phyloP scores from a whole-genome alignment of 1,139 yeast species.

The Pichia sp. region DNA sequence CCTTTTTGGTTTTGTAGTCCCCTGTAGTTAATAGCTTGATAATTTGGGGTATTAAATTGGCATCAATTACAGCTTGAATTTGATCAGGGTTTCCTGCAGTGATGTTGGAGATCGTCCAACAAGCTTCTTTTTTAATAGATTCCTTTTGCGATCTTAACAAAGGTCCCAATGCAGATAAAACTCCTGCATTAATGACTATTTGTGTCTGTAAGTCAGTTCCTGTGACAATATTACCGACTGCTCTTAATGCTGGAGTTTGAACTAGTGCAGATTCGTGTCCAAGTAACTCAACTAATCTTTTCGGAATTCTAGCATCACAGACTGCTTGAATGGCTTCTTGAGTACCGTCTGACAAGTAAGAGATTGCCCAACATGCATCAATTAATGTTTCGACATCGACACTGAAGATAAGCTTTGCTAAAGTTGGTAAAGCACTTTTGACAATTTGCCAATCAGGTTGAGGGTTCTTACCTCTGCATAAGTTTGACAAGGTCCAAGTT shows the following conservation, averaged over 20 bases:
- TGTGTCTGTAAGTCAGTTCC: slow-evolving; percentile 96
- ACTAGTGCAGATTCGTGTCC: slow-evolving; percentile 80
- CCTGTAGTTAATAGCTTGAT: slow-evolving; percentile 76
- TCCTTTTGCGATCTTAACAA: slow-evolving; percentile 83
- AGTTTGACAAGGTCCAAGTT: slow-evolving; percentile 94
- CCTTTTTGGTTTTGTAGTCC: slow-evolving; percentile 94
- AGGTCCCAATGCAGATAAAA: slow-evolving; percentile 77
- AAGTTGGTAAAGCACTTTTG: slow-evolving; percentile 82
- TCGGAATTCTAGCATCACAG: slow-evolving; percentile 92
- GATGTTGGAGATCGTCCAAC: slow-evolving; percentile 97
- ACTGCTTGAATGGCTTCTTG: slow-evolving; percentile 94
- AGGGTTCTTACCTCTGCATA: slow-evolving; percentile 94
- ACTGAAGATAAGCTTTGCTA: slow-evolving; percentile 85
- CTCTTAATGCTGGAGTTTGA: slow-evolving; percentile 95
- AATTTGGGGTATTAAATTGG: slow-evolving; percentile 89
- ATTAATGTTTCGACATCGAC: slow-evolving; percentile 89
- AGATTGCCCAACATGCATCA: slow-evolving; percentile 99
- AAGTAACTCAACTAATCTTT: slow-evolving; percentile 84
- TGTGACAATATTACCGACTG: slow-evolving; percentile 96
- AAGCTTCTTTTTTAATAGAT: slow-evolving; percentile 91
- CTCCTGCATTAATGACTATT: slow-evolving; percentile 90
- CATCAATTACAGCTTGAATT: slow-evolving; percentile 94
- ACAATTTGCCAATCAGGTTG: slow-evolving; percentile 93
- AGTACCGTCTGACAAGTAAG: slow-evolving; percentile 90
- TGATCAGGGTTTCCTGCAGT: slow-evolving; percentile 96